Evolutionary conservation across 208 protist species (phyloP), one percentile per base, ranked within the genome.

Genomic region (Leishmania guyanensis): DNA sequence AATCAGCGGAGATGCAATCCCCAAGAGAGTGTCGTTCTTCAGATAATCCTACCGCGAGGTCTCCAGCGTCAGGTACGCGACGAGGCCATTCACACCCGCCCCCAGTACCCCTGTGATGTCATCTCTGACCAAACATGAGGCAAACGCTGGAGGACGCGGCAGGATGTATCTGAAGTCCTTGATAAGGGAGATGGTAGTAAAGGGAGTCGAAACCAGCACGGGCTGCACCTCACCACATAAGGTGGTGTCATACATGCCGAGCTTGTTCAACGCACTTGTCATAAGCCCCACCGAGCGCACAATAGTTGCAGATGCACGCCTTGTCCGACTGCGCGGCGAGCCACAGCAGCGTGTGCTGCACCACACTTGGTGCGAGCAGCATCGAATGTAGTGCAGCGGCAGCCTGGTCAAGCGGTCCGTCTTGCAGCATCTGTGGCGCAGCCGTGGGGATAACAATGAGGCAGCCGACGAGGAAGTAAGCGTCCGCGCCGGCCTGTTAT

Each of bases 101-200:
- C 22, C 39, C 26, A 22, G 22, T n/a, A 17, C 39, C 69, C 16
- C 46, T 26, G 22, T 53, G 22, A 3, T 10, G 20, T 29, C 69
- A 20, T 53, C 69, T 73, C 69, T 46, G 22, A 22, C 39, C 46
- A 53, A 43, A 51, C 3, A 17, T 43, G 51, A 9, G 17, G 74
- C 5, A 51, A 81, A 66, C 2, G 66, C 8, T 0, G 64, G 75
- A 20, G 83, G 79, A 20, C 54, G 64, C 1, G 86, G 84, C 9
- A 85, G 68, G 29, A 83, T 73, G 75, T 85, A 90, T 1, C 80
- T 78, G 5, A 90, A 76, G 43, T 54, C 78, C 51, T 90, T 84
- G 9, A 86, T 29, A 5, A 87, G 76, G 2, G 81, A 87, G 66
- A 86, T 82, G 60, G 54, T 75, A 26, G 81, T 88, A 39, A 90